phyloP scores from a whole-genome alignment of 257 asterid genomes.

The Capsicum pubescens region DNA sequence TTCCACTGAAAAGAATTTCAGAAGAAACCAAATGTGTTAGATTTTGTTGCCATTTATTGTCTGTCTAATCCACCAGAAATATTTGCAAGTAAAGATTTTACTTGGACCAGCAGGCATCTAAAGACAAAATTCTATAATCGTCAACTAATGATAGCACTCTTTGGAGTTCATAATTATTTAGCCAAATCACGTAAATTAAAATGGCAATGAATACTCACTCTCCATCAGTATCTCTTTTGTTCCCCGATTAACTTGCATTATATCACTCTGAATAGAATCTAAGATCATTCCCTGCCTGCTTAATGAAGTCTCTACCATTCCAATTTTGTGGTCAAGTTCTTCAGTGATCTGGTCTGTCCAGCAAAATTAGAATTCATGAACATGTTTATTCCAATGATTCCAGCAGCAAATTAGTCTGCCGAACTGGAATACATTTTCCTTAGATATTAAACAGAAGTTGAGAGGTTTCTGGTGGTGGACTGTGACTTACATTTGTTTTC shows the following conservation, averaged over 20 bases:
- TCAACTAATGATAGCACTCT: slow-evolving; percentile 4
- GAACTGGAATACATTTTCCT: slow-evolving; percentile 16
- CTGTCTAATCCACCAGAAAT: neutral
- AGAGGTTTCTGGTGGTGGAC: slow-evolving; percentile 17
- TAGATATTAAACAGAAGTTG: slow-evolving; percentile 13
- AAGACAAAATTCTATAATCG: neutral
- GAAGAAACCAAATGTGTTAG: slow-evolving; percentile 30
- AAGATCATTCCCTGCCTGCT: slow-evolving; percentile 78
- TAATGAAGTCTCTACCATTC: slow-evolving; percentile 80
- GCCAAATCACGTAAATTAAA: slow-evolving; percentile 10
- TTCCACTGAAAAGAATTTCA: slow-evolving; percentile 59
- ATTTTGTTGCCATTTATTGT: neutral
- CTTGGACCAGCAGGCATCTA: slow-evolving; percentile 1
- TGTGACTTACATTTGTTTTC: slow-evolving; percentile 73
- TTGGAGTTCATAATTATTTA: slow-evolving; percentile 23
- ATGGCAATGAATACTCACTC: slow-evolving; percentile 55
- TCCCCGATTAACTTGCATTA: slow-evolving; percentile 87
- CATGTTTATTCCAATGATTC: slow-evolving; percentile 1
- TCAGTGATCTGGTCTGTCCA: slow-evolving; percentile 71
- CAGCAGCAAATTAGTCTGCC: neutral
- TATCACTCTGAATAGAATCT: slow-evolving; percentile 88
- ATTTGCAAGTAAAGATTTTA: slow-evolving; percentile 10
- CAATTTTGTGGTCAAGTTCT: slow-evolving; percentile 87
- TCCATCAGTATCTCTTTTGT: slow-evolving; percentile 75
- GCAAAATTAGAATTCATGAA: slow-evolving; percentile 32